Percentiles rank a stretch among this genome's conserved stretches.
These are phyloP conservation scores for Clarireedia homoeocarpa DNA, from an alignment of 2,329 filamentous ascomycete genomes.

Conservation along the genomic window DNA sequence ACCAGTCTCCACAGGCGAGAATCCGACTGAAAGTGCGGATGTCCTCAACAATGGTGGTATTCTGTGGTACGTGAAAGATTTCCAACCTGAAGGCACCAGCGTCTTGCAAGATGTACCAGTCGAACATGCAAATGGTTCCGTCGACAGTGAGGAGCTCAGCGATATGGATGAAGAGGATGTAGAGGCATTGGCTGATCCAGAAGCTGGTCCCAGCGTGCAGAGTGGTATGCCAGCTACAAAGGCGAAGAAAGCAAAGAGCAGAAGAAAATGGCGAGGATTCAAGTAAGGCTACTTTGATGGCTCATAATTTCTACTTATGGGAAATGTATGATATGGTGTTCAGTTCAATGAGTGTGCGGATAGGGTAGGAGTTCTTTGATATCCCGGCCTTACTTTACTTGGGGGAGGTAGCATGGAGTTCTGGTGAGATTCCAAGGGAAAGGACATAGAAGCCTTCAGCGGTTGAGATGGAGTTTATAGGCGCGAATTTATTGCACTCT, in stretches of 20 bases:
- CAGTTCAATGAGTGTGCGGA: conserved; percentile 2
- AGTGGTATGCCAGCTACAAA: conserved; percentile 13
- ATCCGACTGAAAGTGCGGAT: conserved; percentile 10
- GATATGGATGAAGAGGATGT: conserved; percentile 90
- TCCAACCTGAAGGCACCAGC: conserved; percentile 73
- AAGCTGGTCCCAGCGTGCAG: conserved; percentile 17
- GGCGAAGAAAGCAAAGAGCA: conserved; percentile 22
- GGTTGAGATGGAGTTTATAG: conserved; percentile 3
- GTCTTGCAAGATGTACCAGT: conserved; percentile 45
- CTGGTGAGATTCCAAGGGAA: not conserved
- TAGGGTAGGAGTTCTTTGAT: conserved; percentile 7
- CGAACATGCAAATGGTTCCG: conserved; percentile 60
- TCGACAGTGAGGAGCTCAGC: conserved; percentile 78
- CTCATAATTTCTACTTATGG: not conserved
- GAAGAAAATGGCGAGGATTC: conserved; percentile 19
- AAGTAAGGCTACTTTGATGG: conserved; percentile 2
- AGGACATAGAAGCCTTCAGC: not conserved
- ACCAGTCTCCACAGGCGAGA: conserved; percentile 54
- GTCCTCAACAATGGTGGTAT: conserved; percentile 64
- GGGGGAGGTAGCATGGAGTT: not conserved
- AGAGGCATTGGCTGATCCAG: conserved; percentile 48
- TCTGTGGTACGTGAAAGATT: conserved; percentile 79
- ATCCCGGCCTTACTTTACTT: not conserved
- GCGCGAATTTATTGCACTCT: not conserved
- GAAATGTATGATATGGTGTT: conserved; percentile 6